These are phyloP conservation scores for Taiozyma sp. DNA, from an alignment of 1,139 yeast species.

Conservation along the genomic window DNA sequence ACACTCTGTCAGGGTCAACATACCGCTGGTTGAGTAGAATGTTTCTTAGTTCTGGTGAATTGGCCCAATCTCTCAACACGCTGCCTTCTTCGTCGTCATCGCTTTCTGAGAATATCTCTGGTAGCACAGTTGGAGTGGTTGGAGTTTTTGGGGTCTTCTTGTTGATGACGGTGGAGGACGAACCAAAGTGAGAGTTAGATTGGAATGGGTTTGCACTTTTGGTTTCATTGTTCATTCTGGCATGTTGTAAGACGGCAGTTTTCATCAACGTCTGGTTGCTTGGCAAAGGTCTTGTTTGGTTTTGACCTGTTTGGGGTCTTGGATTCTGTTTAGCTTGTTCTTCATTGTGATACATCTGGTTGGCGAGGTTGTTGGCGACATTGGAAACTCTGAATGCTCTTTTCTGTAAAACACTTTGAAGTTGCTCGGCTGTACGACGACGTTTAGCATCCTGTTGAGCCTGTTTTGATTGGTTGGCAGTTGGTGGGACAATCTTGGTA, in stretches of 20 bases:
- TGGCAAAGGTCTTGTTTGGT: slow-evolving; percentile 8
- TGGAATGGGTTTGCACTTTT: slow-evolving; percentile 15
- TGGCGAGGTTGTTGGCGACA: neutral
- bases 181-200: slow-evolving; percentile 3
- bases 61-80: slow-evolving; percentile 69
- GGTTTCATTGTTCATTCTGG: slow-evolving; percentile 21
- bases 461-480: slow-evolving; percentile 10
- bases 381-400: slow-evolving; percentile 19
- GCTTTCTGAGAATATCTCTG: slow-evolving; percentile 46
- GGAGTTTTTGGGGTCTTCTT: slow-evolving; percentile 20
- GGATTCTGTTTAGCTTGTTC: slow-evolving; percentile 8
- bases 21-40: slow-evolving; percentile 52
- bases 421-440: slow-evolving; percentile 22
- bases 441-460: slow-evolving; percentile 19
- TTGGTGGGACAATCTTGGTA: slow-evolving; percentile 20
- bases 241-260: slow-evolving; percentile 30
- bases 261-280: slow-evolving; percentile 26
- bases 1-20: slow-evolving; percentile 66
- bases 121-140: slow-evolving; percentile 26
- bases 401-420: slow-evolving; percentile 17
- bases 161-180: slow-evolving; percentile 2
- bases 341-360: slow-evolving; percentile 2
- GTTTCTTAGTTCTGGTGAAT: slow-evolving; percentile 53
- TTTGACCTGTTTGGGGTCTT: slow-evolving; percentile 4
- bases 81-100: slow-evolving; percentile 52